Base-by-base conservation (phyloP, 2,329 filamentous ascomycete species). In the Colletotrichum magnum region DNA sequence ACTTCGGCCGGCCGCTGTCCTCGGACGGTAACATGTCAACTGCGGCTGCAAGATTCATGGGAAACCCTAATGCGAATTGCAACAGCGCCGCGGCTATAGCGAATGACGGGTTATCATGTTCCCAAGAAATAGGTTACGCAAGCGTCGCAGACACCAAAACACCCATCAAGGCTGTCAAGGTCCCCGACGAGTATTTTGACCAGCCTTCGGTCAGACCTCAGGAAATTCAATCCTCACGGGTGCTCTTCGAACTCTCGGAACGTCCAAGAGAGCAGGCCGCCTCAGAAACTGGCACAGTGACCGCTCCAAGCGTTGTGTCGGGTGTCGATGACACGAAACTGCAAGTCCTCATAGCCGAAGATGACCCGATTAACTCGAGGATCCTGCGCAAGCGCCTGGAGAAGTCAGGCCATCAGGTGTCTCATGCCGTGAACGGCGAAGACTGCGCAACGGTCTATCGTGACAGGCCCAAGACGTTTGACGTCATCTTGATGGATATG, bases 401-500 rank as follows among this genome's bases (percentile, higher is more conserved):
- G 76, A 94, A 93, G 75, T 80, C 89, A 1, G 92, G 93, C 0
- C 93, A 97, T 72, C 80, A 86, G 1, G 92, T 96, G 0, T 82
- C 87, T 43, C 85, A 95, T 72, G 93, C 93, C 0, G 86, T 92
- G 45, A 97, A 97, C 71, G 94, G 94, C 7, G 92, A 96, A 76
- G 94, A 97, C 75, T 97, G 94, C 75, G 91, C 93, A 6, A 85
- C 86, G 58, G 85, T 89, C 5, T 95, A 93, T 77, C 86, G 85
- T 58, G 91, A 93, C 53, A 86, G 85, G 58, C 84, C 90, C 0
- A 78, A 78, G 28, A 80, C 82, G 24, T 96, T 93, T 75, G 94
- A 97, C 77, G 90, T 94, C 5, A 85, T 97, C 56, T 84, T 97
- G 71, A 97, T 97, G 94, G 94, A 97, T 76, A 94, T 97, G 88